Conservation (phyloP, 225 moss, liverwort and hornwort species). For the Straminergon stramineum region DNA sequence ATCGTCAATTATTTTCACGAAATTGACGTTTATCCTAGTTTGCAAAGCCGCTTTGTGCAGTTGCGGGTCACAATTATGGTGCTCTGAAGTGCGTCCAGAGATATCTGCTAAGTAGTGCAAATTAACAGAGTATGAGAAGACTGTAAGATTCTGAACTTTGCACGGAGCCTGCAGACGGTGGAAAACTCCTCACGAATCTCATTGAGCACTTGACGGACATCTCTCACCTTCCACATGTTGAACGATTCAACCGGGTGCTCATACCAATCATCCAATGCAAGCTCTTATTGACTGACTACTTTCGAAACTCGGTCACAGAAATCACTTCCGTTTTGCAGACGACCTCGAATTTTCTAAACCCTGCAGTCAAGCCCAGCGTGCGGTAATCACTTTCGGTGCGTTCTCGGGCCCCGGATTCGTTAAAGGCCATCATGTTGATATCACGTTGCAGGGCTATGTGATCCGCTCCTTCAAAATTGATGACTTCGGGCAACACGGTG, state of each 20-base stretch:
- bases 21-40: no score
- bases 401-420: background rate
- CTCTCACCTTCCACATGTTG: background rate
- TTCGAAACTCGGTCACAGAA: background rate
- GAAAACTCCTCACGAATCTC: background rate
- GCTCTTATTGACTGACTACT: background rate
- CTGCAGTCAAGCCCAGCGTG: background rate
- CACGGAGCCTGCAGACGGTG: background rate
- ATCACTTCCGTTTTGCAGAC: background rate
- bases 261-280: background rate
- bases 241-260: background rate
- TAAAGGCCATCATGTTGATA: conserved; percentile 8
- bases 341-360: background rate
- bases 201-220: no score
- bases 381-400: background rate
- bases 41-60: no score
- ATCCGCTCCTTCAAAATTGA: background rate
- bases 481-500: background rate
- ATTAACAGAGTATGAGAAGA: background rate
- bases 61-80: background rate
- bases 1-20: no score
- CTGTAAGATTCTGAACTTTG: background rate
- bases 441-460: background rate
- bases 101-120: background rate
- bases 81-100: background rate